Base-by-base conservation (phyloP, 371 early-diverging fungal genomes). In the Mucor plumbeus region DNA sequence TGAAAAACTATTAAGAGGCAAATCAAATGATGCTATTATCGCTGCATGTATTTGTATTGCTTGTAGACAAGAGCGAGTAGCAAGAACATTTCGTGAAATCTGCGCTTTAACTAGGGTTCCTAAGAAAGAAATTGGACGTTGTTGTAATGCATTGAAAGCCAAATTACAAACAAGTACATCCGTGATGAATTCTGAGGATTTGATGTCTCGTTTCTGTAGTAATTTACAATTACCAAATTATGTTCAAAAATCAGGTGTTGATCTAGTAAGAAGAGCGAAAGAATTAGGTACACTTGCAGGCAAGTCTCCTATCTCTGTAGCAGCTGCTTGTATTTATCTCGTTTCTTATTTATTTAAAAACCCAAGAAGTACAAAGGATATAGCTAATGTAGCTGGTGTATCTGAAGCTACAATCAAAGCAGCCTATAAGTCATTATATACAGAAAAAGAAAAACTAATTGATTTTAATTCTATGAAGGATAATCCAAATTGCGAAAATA, bases 11-110 rank as follows among this genome's bases (percentile, higher is more conserved):
- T 74, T 95, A 34, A 87, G 91, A 61, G 95, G 97, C 39, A 99
- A 98, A 80, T 89, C 89, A 39, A 88, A 85, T 43, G 95, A 98
- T 55, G 93, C 92, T 13, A 88, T 98, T 59, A 94, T 96, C 70
- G 99, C 98, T 4, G 97, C 97, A 0, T 97, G 97, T 77, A 94
- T 99, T 66, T 96, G 94, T 70, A 91, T 98, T 64, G 99, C 99
- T 7, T 99, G 99, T 80, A 87, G 96, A 38, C 90, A 95, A 70
- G 93, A 96, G 66, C 83, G 86, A 15, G 97, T 94, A 5, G 90
- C 95, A 3, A 87, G 99, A 63, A 98, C 99, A 1, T 99, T 98
- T 79, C 97, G 97, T 73, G 99, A 99, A 79, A 95, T 99, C 41
- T 93, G 93, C 63, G 92, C 95, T 0, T 72, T 97, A 66, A 97